phyloP scores from a whole-genome alignment of 2,329 filamentous ascomycete genomes.

The Aspergillus versicolor region DNA sequence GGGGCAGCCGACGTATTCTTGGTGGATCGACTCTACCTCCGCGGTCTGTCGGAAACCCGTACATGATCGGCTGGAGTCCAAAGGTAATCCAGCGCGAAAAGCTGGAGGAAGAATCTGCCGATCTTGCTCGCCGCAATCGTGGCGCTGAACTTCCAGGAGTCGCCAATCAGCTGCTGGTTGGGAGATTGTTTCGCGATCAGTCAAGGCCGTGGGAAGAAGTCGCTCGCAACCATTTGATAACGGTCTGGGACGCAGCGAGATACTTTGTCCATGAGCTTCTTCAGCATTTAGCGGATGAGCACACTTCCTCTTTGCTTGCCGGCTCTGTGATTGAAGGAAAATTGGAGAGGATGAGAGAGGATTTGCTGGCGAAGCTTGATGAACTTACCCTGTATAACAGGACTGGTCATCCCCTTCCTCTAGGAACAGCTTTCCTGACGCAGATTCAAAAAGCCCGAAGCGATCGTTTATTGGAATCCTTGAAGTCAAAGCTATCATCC shows the following conservation, averaged over 20 bases:
- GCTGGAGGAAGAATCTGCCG: constrained; percentile 21
- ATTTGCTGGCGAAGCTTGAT: constrained; percentile 21
- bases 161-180: constrained; percentile 36
- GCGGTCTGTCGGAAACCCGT: constrained; percentile 12
- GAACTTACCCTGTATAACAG: constrained; percentile 25
- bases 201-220: constrained; percentile 33
- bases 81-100: background rate
- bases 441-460: constrained; percentile 11
- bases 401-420: constrained; percentile 26
- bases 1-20: constrained; percentile 21
- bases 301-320: constrained; percentile 21
- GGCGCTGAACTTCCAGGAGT: constrained; percentile 37
- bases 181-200: constrained; percentile 35
- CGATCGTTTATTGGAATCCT: constrained; percentile 5
- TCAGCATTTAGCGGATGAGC: constrained; percentile 23
- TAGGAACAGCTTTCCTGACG: constrained; percentile 7
- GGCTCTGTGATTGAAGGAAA: constrained; percentile 18
- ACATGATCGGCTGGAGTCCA: constrained; percentile 16
- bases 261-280: constrained; percentile 26
- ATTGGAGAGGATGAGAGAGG: constrained; percentile 21
- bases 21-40: too few relatives aligned
- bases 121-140: constrained; percentile 28
- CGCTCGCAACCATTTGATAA: constrained; percentile 24
- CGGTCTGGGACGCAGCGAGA: constrained; percentile 22
- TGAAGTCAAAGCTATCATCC: constrained; percentile 4